Conservation (phyloP, 345 rosid species). For the Raphanus raphanistrum region DNA sequence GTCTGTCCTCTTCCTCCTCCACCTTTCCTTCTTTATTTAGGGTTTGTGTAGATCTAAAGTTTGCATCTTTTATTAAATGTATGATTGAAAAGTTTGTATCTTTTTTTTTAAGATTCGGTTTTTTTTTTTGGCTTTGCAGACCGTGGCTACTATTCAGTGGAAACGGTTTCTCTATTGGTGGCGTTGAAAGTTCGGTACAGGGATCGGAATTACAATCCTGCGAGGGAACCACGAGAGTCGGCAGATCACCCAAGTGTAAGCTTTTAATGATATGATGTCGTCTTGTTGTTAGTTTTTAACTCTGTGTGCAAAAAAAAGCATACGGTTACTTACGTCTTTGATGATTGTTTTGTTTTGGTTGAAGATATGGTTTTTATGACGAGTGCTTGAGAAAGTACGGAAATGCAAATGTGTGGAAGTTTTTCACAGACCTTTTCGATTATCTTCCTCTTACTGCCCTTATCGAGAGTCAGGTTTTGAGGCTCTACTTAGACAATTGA, state of each 20-base stretch:
- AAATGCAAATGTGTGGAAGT: constrained; percentile 95
- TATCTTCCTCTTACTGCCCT: constrained; percentile 93
- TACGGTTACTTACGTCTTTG: background rate
- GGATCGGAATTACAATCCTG: constrained; percentile 86
- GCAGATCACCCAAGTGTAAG: constrained; percentile 99
- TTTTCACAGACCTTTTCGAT: constrained; percentile 88
- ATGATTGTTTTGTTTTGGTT: background rate
- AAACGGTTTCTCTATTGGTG: constrained; percentile 94
- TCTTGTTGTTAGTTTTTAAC: background rate
- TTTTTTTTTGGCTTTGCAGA: constrained; percentile 51
- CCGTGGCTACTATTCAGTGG: constrained; percentile 98
- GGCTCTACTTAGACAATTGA: background rate
- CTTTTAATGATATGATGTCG: background rate
- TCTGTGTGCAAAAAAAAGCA: background rate
- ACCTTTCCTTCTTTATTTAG: background rate
- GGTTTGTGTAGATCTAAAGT: constrained; percentile 11
- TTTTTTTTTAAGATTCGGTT: background rate
- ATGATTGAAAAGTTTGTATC: background rate
- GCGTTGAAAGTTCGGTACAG: constrained; percentile 95
- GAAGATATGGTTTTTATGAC: constrained; percentile 44
- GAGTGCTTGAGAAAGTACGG: constrained; percentile 46
- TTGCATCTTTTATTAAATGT: background rate
- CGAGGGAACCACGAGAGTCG: constrained; percentile 99
- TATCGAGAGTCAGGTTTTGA: constrained; percentile 91
- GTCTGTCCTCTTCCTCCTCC: constrained; percentile 48